These are phyloP conservation scores for Picochlorum sp. DNA, from an alignment of 139 green algal genomes.

Conservation along the genomic window DNA sequence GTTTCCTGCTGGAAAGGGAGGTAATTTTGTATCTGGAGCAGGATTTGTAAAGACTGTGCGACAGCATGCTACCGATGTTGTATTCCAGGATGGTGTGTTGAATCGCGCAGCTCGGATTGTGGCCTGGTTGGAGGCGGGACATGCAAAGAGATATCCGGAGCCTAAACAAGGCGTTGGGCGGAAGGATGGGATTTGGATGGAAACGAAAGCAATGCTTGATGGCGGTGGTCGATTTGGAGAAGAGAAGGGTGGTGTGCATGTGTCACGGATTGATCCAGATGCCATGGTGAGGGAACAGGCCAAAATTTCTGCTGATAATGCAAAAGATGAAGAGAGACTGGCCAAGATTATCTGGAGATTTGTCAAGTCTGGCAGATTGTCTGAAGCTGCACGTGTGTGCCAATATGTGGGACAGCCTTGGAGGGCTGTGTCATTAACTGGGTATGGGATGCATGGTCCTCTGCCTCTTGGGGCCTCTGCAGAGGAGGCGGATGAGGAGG, in stretches of 20 bases:
- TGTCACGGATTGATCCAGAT: constrained; percentile 69
- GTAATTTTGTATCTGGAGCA: constrained; percentile 30
- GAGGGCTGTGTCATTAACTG: constrained; percentile 51
- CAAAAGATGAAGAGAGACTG: constrained; percentile 51
- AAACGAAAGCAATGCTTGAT: constrained; percentile 36
- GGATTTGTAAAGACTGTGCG: constrained; percentile 35
- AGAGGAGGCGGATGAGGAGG: constrained; percentile 15
- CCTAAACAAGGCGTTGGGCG: neutral
- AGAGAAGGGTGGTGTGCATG: constrained; percentile 6
- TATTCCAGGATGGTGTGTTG: constrained; percentile 32
- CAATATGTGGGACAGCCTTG: constrained; percentile 55
- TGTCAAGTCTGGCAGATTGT: constrained; percentile 49
- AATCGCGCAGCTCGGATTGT: constrained; percentile 43
- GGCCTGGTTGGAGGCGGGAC: constrained; percentile 54
- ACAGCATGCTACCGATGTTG: constrained; percentile 35
- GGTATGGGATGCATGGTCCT: constrained; percentile 42
- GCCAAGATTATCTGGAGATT: constrained; percentile 54
- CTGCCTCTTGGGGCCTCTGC: constrained; percentile 55
- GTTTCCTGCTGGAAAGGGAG: constrained; percentile 38
- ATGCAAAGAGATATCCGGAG: constrained; percentile 16
- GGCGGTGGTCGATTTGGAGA: neutral
- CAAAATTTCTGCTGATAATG: constrained; percentile 29
- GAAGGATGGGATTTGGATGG: constrained; percentile 57
- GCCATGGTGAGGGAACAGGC: constrained; percentile 35
- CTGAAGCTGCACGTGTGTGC: constrained; percentile 41